These are phyloP conservation scores for Lojkania enalia DNA, from an alignment of 2,329 filamentous ascomycete species.

Conservation along the genomic window DNA sequence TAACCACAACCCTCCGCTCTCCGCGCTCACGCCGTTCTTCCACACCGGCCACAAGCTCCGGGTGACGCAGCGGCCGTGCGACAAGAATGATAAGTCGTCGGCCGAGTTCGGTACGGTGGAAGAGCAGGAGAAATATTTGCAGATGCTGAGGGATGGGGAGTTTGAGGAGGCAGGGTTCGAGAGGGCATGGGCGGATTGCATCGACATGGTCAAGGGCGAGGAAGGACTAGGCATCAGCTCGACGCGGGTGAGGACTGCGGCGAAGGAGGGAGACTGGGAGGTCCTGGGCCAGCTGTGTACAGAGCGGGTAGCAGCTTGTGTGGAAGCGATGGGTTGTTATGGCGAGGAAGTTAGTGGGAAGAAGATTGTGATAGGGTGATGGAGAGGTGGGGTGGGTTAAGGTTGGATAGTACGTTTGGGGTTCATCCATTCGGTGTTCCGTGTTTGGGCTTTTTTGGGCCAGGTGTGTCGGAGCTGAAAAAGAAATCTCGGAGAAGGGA, in stretches of 20 bases:
- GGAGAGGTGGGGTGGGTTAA: too few relatives aligned
- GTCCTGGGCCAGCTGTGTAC: conserved; percentile 60
- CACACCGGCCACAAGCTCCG: conserved; percentile 60
- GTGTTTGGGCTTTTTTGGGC: too few relatives aligned
- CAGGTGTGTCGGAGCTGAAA: too few relatives aligned
- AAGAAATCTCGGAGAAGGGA: too few relatives aligned
- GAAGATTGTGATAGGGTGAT: conserved; percentile 44
- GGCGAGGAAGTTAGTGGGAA: conserved; percentile 30
- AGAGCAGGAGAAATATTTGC: conserved; percentile 60
- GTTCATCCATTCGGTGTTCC: too few relatives aligned
- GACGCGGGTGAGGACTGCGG: conserved; percentile 65
- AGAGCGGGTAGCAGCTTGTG: conserved; percentile 59
- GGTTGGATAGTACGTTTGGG: too few relatives aligned
- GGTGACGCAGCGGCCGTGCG: conserved; percentile 62
- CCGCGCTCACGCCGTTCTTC: conserved; percentile 66
- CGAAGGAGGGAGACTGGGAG: conserved; percentile 52
- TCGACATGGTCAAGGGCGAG: conserved; percentile 62
- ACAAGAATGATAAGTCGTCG: conserved; percentile 44
- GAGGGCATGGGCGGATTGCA: conserved; percentile 60
- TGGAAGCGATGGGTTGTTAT: conserved; percentile 63
- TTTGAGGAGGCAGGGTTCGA: conserved; percentile 59
- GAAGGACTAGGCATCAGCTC: conserved; percentile 56
- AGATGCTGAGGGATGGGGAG: conserved; percentile 51
- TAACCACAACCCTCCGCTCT: conserved; percentile 51
- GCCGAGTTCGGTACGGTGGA: conserved; percentile 62